These are phyloP conservation scores for Rhynchospora pubera DNA, from an alignment of 176 grass and related monocot species.

Conservation along the genomic window DNA sequence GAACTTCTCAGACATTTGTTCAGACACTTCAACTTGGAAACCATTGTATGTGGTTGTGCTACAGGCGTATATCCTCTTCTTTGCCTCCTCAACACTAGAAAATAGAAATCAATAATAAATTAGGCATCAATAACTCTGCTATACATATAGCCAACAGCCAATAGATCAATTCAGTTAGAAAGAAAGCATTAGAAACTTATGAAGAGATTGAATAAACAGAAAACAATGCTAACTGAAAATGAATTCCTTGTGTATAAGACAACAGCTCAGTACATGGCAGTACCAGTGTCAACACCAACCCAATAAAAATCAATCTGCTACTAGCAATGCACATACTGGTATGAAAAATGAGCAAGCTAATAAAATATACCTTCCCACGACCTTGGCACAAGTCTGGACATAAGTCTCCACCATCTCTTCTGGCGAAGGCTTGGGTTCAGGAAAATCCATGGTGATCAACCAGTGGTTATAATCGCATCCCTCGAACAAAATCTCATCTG, in stretches of 20 bases:
- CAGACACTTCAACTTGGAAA: conserved; percentile 84
- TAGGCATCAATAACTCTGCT: conserved; percentile 13
- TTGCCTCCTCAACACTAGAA: conserved; percentile 85
- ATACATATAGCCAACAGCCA: background rate
- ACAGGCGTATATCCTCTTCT: conserved; percentile 78
- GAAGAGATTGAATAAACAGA: background rate
- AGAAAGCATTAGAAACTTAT: conserved; percentile 2
- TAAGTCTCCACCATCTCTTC: conserved; percentile 96
- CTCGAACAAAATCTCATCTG: conserved; percentile 85
- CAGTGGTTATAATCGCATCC: conserved; percentile 98
- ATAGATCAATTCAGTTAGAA: background rate
- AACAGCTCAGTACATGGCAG: background rate
- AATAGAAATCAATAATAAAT: conserved; percentile 9
- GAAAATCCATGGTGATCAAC: conserved; percentile 99
- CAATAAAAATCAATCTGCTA: background rate
- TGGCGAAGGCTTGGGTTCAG: conserved; percentile 70
- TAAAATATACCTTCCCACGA: conserved; percentile 66
- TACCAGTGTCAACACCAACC: background rate
- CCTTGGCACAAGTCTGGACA: conserved; percentile 82
- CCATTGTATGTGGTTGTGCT: conserved; percentile 89
- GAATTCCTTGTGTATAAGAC: background rate
- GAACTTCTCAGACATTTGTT: conserved; percentile 97
- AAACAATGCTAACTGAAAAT: background rate
- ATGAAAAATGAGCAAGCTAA: background rate
- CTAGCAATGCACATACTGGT: background rate